Percentiles rank a stretch among this genome's conserved stretches.
Conservation (phyloP, 148 eudicot genomes). For the Persicaria maculosa region DNA sequence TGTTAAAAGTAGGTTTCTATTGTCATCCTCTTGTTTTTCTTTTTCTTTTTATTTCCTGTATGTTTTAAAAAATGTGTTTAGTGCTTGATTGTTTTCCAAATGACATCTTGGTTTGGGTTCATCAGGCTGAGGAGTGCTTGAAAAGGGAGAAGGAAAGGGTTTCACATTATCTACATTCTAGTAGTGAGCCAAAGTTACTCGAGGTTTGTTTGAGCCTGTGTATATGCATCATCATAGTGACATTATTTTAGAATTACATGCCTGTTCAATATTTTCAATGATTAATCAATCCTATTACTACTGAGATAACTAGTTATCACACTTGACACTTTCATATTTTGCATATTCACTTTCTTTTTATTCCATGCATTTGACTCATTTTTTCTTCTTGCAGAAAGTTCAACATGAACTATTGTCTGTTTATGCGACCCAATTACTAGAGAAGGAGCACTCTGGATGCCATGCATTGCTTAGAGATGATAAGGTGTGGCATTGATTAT, state of each 20-base stretch:
- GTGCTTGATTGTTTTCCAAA: neutral
- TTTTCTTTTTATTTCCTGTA: neutral
- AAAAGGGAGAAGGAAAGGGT: slow-evolving; percentile 66
- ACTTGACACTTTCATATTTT: neutral
- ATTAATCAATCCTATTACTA: neutral
- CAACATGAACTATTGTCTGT: slow-evolving; percentile 51
- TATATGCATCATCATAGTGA: neutral
- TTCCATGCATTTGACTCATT: neutral
- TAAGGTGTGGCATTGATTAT: slow-evolving; percentile 31
- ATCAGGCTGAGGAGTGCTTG: slow-evolving; percentile 60
- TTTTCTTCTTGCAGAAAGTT: slow-evolving; percentile 31
- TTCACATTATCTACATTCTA: slow-evolving; percentile 50
- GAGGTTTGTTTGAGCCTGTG: slow-evolving; percentile 33
- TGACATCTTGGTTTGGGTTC: slow-evolving; percentile 5
- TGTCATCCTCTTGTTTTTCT: neutral
- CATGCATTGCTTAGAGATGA: slow-evolving; percentile 52
- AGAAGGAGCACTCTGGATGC: slow-evolving; percentile 71
- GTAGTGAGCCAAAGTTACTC: slow-evolving; percentile 57
- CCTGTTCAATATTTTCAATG: neutral
- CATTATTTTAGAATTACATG: neutral
- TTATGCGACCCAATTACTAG: slow-evolving; percentile 41
- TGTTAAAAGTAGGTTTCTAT: slow-evolving; percentile 44
- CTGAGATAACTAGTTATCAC: neutral
- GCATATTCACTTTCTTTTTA: neutral
- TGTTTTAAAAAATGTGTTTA: neutral